Percentiles rank a stretch among this genome's conserved stretches.
Evolutionary conservation across 2,329 filamentous ascomycete species (phyloP).

Genomic region (Simplicillium aogashimaense): DNA sequence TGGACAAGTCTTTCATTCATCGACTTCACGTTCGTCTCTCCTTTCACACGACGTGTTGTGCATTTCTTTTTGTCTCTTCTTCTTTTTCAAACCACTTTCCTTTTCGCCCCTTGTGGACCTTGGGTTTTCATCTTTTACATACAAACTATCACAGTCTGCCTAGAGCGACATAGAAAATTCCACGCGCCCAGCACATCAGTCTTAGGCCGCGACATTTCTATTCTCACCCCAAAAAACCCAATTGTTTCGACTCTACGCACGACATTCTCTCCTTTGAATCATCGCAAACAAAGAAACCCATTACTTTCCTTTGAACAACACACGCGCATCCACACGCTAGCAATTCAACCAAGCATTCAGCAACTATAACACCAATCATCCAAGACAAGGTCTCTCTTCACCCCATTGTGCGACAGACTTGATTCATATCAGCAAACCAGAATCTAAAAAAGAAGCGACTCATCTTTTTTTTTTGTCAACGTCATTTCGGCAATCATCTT

Average conservation of each 20-base stretch:
- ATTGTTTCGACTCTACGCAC: background rate
- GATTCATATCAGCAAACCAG: background rate
- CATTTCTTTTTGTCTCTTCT: constrained; percentile 4
- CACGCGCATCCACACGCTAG: background rate
- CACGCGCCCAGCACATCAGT: too few relatives aligned
- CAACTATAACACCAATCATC: background rate
- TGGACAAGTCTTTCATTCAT: constrained; percentile 4
- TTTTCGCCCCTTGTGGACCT: constrained; percentile 1
- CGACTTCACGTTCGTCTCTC: constrained; percentile 2
- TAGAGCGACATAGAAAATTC: too few relatives aligned
- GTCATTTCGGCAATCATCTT: background rate
- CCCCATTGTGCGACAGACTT: background rate
- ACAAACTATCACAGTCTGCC: too few relatives aligned
- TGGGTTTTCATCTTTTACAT: background rate
- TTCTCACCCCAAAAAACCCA: background rate
- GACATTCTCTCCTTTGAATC: background rate
- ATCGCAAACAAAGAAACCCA: background rate
- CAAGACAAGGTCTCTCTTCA: background rate
- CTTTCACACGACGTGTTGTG: constrained; percentile 4
- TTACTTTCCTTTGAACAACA: background rate
- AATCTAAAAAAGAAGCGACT: background rate
- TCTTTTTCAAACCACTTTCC: constrained; percentile 3
- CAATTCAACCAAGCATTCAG: background rate
- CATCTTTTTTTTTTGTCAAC: background rate
- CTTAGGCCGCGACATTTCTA: background rate